Percentiles rank a stretch among this genome's conserved stretches.
Evolutionary conservation across 1,284 basidiomycete genomes (phyloP).

Genomic region (Cutaneotrichosporon sp.): DNA sequence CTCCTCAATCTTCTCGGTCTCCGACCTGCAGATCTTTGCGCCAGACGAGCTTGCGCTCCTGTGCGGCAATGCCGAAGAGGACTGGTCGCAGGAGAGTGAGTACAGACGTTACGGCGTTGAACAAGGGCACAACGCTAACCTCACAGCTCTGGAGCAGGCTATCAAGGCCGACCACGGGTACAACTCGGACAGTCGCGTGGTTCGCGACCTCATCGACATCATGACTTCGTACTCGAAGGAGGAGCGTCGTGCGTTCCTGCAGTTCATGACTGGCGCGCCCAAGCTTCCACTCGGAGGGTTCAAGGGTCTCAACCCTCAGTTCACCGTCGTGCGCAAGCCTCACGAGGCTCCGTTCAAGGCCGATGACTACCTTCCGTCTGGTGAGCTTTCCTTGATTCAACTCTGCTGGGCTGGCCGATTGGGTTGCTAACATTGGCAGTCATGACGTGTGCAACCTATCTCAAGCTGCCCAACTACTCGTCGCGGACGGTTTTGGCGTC

Average conservation of each 20-base stretch:
- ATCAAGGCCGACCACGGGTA: slow-evolving; percentile 99
- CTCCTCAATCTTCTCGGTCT: slow-evolving; percentile 89
- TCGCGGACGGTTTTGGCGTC: slow-evolving; percentile 75
- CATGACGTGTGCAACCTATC: slow-evolving; percentile 58
- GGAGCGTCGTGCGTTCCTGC: slow-evolving; percentile 82
- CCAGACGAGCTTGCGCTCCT: slow-evolving; percentile 90
- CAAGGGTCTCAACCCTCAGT: slow-evolving; percentile 86
- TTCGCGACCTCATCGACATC: slow-evolving; percentile 81
- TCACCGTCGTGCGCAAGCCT: slow-evolving; percentile 96
- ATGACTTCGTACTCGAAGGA: slow-evolving; percentile 76
- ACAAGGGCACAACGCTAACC: background rate
- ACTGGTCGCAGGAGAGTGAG: slow-evolving; percentile 88
- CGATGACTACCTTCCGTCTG: slow-evolving; percentile 90
- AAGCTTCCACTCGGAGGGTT: slow-evolving; percentile 95
- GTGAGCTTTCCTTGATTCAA: slow-evolving; percentile 57
- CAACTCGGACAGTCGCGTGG: slow-evolving; percentile 87
- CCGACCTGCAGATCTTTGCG: slow-evolving; percentile 87
- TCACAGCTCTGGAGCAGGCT: slow-evolving; percentile 76
- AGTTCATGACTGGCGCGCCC: slow-evolving; percentile 96
- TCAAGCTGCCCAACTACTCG: slow-evolving; percentile 92
- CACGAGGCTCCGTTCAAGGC: slow-evolving; percentile 86
- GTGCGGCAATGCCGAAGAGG: slow-evolving; percentile 92
- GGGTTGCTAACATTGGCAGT: slow-evolving; percentile 1
- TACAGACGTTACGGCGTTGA: slow-evolving; percentile 17
- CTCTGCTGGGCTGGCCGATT: no score